phyloP scores from a whole-genome alignment of 495 filamentous ascomycete species.

The Parathielavia appendiculata region DNA sequence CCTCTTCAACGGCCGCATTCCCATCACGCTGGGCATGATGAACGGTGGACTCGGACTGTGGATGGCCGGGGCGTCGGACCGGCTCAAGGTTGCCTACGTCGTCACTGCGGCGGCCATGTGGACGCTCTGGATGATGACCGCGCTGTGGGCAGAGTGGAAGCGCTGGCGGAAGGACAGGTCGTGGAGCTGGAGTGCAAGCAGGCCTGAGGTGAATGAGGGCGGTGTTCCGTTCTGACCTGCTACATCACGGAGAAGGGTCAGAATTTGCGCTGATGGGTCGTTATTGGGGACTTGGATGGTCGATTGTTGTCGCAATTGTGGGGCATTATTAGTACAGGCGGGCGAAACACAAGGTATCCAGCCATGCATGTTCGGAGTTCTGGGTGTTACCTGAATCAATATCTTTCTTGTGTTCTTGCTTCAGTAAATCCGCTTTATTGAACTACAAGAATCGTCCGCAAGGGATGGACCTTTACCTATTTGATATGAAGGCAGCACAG shows the following conservation, averaged over 20 bases:
- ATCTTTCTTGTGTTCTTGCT: no score
- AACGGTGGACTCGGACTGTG: conserved; percentile 63
- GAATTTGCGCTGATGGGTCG: no score
- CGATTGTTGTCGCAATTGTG: no score
- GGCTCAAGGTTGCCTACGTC: conserved; percentile 35
- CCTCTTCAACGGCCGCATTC: conserved; percentile 59
- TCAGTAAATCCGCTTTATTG: no score
- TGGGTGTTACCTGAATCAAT: no score
- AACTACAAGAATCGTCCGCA: no score
- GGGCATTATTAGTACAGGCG: no score
- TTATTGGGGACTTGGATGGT: no score
- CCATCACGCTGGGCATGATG: conserved; percentile 59
- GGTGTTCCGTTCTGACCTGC: background rate
- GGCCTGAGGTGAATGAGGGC: conserved; percentile 1
- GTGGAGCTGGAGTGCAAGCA: background rate
- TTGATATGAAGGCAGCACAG: no score
- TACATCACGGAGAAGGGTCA: background rate
- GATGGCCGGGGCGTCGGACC: conserved; percentile 34
- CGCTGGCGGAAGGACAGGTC: conserved; percentile 7
- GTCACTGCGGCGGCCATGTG: conserved; percentile 32
- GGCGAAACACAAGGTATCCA: no score
- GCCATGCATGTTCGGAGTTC: no score
- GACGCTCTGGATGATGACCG: conserved; percentile 32
- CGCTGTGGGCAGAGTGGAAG: conserved; percentile 22
- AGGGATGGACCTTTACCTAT: no score